These are phyloP conservation scores for Nothophytophthora sp. DNA, from an alignment of 352 stramenopile genomes.

Conservation along the genomic window DNA sequence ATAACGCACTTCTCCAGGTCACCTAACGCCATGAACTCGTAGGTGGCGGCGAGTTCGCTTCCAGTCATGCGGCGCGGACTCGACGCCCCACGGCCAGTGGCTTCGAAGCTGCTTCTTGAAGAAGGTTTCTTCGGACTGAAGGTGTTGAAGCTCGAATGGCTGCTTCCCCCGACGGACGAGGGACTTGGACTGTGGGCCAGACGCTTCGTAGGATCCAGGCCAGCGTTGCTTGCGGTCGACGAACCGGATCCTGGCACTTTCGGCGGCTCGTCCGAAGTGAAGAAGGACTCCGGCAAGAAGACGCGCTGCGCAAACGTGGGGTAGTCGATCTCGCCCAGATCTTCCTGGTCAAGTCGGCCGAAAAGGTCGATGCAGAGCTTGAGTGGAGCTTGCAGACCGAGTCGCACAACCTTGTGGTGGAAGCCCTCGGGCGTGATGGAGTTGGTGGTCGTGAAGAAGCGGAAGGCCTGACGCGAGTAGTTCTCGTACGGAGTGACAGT, in stretches of 20 bases:
- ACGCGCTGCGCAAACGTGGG: conserved; percentile 58
- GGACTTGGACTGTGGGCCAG: not conserved
- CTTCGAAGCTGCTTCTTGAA: not conserved
- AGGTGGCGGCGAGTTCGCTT: conserved; percentile 29
- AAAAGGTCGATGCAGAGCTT: conserved; percentile 61
- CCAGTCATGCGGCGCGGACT: conserved; percentile 10
- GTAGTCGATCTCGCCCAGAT: conserved; percentile 68
- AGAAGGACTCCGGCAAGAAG: conserved; percentile 50
- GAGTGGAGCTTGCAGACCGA: conserved; percentile 49
- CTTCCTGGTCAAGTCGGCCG: conserved; percentile 58
- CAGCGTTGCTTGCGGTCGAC: not conserved
- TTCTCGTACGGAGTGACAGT: conserved; percentile 55
- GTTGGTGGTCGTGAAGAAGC: conserved; percentile 79
- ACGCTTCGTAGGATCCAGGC: not conserved
- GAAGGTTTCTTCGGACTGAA: not conserved
- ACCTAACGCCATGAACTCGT: conserved; percentile 54
- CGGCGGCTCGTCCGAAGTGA: conserved; percentile 11
- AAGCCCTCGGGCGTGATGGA: conserved; percentile 71
- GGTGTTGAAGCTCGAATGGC: not conserved
- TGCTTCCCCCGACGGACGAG: not conserved
- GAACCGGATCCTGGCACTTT: not conserved
- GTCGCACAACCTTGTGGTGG: conserved; percentile 58
- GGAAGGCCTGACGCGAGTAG: conserved; percentile 66
- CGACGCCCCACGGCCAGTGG: not conserved
- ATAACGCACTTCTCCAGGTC: conserved; percentile 58